Conservation (phyloP, 768 basidiomycete genomes). For the Infundibulicybe gibba region DNA sequence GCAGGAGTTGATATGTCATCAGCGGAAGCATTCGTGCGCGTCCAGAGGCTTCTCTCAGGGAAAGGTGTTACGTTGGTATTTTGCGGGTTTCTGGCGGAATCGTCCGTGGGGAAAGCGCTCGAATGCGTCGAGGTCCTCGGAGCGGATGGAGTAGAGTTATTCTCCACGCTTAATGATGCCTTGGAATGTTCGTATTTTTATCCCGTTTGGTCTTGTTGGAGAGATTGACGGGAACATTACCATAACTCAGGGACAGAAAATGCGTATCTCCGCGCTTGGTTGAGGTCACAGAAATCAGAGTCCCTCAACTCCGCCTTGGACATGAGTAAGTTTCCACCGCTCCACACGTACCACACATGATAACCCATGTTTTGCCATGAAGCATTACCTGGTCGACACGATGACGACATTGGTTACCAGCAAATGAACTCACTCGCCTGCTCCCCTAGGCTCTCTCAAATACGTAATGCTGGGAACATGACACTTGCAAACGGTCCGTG, state of each 20-base stretch:
- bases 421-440: slow-evolving; percentile 43
- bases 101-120: slow-evolving; percentile 68
- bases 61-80: slow-evolving; percentile 84
- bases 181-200: slow-evolving; percentile 72
- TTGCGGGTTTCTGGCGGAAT: slow-evolving; percentile 72
- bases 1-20: slow-evolving; percentile 92
- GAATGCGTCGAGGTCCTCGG: slow-evolving; percentile 76
- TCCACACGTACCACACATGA: no score
- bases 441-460: slow-evolving; percentile 65
- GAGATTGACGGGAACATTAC: neutral
- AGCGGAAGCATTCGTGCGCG: slow-evolving; percentile 90
- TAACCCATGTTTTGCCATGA: slow-evolving; percentile 2
- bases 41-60: slow-evolving; percentile 75
- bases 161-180: slow-evolving; percentile 81
- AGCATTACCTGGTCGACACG: slow-evolving; percentile 61
- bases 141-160: slow-evolving; percentile 77
- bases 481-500: slow-evolving; percentile 60
- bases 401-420: slow-evolving; percentile 43
- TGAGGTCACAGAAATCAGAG: slow-evolving; percentile 60
- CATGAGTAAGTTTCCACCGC: slow-evolving; percentile 6
- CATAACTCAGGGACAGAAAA: slow-evolving; percentile 79
- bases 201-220: neutral
- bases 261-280: slow-evolving; percentile 82
- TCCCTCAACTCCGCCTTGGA: slow-evolving; percentile 38
- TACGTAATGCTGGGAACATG: slow-evolving; percentile 68